Percentiles rank a stretch among this genome's conserved stretches.
These are phyloP conservation scores for Paramecium caudatum DNA, from an alignment of 73 alveolate genomes.

Conservation along the genomic window DNA sequence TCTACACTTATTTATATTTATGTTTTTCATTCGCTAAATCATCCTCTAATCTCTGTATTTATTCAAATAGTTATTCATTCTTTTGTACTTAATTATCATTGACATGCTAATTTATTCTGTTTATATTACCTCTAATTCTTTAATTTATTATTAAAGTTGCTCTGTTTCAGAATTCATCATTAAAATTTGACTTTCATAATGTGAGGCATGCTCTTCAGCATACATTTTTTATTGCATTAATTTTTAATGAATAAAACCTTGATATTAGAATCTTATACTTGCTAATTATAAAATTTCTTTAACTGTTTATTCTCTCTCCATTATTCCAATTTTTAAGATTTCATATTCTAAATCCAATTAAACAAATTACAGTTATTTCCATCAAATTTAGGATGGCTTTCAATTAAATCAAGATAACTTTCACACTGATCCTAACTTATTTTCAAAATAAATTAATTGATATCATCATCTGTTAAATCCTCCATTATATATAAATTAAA, in stretches of 20 bases:
- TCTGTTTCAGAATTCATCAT: not conserved
- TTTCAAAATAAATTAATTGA: not conserved
- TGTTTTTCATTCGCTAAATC: not conserved
- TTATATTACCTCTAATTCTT: not conserved
- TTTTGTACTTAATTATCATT: not conserved
- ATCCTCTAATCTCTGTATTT: not conserved
- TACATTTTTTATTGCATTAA: not conserved
- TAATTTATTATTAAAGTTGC: not conserved
- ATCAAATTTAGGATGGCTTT: not conserved
- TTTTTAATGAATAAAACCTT: not conserved
- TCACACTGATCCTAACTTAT: not conserved
- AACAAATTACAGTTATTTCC: not conserved
- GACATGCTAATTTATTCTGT: not conserved
- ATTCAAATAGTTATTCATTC: conserved; percentile 7
- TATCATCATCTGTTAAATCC: conserved; percentile 13
- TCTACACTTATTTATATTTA: not conserved
- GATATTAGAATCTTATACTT: not conserved
- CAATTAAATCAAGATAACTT: not conserved
- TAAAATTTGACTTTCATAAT: not conserved
- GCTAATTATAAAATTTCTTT: not conserved
- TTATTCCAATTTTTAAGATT: conserved; percentile 9
- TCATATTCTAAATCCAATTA: not conserved
- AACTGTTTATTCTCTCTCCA: not conserved
- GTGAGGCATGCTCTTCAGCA: not conserved
- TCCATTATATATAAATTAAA: conserved; percentile 18